phyloP scores from a whole-genome alignment of 768 basidiomycete species.

The Candolleomyces eurysporus region DNA sequence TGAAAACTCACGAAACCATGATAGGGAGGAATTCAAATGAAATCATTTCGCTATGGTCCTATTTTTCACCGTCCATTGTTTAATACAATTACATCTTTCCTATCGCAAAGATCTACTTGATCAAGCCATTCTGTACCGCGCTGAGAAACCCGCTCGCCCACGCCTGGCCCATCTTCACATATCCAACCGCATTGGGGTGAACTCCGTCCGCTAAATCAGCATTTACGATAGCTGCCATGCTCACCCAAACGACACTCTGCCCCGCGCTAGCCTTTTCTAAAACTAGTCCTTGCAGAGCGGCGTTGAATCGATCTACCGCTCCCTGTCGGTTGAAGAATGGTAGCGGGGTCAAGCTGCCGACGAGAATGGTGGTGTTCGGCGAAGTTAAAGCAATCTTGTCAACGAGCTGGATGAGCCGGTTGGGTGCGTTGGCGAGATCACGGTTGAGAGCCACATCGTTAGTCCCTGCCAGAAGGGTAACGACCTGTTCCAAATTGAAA shows the following conservation, averaged over 20 bases:
- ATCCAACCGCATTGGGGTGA: too few species aligned
- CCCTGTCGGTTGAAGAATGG: neutral
- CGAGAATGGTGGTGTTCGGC: neutral
- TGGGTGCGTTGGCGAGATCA: neutral
- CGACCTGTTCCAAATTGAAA: neutral
- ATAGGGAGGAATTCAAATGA: too few species aligned
- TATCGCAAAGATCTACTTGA: neutral
- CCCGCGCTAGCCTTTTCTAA: neutral
- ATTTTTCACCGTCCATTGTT: too few species aligned
- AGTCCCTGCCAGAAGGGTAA: neutral
- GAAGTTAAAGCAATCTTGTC: neutral
- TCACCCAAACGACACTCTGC: neutral
- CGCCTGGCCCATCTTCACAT: neutral
- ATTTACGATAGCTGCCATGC: neutral
- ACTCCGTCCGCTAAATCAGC: too few species aligned
- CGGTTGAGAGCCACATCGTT: neutral
- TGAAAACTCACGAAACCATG: too few species aligned
- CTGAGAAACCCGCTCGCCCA: neutral
- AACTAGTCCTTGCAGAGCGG: neutral
- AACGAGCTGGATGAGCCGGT: neutral
- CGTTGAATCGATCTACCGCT: neutral
- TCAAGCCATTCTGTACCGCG: neutral
- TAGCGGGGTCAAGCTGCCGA: neutral
- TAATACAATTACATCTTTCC: too few species aligned
- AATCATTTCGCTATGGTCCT: too few species aligned